Evolutionary conservation across 805 yeast species (phyloP).

Genomic region (Cyberlindnera americana): DNA sequence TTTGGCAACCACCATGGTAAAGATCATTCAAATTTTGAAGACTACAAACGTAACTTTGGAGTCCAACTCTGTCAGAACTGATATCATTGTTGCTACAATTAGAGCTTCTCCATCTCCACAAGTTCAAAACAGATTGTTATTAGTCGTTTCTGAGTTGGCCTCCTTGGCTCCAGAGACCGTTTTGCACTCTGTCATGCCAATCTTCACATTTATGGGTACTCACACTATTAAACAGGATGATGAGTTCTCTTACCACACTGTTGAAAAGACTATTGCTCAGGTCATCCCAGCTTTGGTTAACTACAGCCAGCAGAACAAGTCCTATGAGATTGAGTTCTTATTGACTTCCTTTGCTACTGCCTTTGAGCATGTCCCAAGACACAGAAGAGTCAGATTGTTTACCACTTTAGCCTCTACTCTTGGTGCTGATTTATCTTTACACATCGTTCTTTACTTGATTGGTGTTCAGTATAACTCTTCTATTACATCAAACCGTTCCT

Average conservation of each 20-base stretch:
- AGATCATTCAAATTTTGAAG: conserved; percentile 57
- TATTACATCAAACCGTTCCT: conserved; percentile 49
- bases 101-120: conserved; percentile 90
- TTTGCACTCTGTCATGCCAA: conserved; percentile 98
- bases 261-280: conserved; percentile 83
- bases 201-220: conserved; percentile 98
- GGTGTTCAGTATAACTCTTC: conserved; percentile 72
- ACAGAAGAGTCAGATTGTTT: conserved; percentile 84
- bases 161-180: conserved; percentile 86
- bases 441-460: conserved; percentile 69
- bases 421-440: conserved; percentile 63
- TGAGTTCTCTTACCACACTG: conserved; percentile 87
- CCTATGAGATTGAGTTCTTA: conserved; percentile 76
- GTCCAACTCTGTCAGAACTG: conserved; percentile 74
- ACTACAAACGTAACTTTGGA: conserved; percentile 41
- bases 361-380: conserved; percentile 92
- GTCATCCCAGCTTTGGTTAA: conserved; percentile 87
- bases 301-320: conserved; percentile 37
- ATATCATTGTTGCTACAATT: conserved; percentile 84
- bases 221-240: conserved; percentile 96
- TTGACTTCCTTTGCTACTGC: conserved; percentile 91
- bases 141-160: conserved; percentile 86
- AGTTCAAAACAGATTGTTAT: conserved; percentile 82
- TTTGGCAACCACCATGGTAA: conserved; percentile 79
- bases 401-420: conserved; percentile 74